phyloP scores from a whole-genome alignment of 768 basidiomycete genomes.

The Clitopilus hobsonii region DNA sequence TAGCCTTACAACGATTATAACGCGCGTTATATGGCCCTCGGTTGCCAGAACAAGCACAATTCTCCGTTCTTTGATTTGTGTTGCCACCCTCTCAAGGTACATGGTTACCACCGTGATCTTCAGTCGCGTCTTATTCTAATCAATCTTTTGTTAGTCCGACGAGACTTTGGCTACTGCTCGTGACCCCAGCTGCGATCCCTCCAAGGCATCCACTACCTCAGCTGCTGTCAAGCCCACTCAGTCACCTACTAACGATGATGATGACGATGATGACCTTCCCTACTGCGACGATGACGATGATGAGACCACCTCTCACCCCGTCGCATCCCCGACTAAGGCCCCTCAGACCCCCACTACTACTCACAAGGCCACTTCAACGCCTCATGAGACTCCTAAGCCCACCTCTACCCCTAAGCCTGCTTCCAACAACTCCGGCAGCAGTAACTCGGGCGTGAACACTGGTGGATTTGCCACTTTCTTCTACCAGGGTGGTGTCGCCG shows the following conservation, averaged over 20 bases:
- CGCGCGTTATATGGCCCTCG: conserved; percentile 54
- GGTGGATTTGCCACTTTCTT: conserved; percentile 60
- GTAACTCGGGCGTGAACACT: conserved; percentile 18
- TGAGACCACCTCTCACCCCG: conserved; percentile 11
- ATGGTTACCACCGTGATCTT: conserved; percentile 12
- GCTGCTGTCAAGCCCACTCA: conserved; percentile 20
- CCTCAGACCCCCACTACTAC: background rate
- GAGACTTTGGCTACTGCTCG: conserved; percentile 44
- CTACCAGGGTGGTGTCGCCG: conserved; percentile 67
- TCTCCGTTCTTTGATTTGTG: conserved; percentile 61
- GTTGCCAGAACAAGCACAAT: conserved; percentile 43
- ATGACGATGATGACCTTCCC: conserved; percentile 29
- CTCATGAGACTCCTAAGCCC: conserved; percentile 5
- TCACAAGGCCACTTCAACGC: conserved; percentile 7
- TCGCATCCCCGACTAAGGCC: conserved; percentile 16
- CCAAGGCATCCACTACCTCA: conserved; percentile 18
- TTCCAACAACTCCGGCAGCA: conserved; percentile 7
- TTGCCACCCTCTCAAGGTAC: conserved; percentile 66
- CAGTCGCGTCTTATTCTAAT: background rate
- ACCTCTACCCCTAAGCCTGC: conserved; percentile 6
- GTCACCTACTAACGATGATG: conserved; percentile 19
- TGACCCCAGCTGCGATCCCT: conserved; percentile 49
- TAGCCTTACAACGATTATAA: conserved; percentile 56
- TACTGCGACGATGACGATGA: conserved; percentile 21
- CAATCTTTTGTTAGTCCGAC: conserved; percentile 31